Evolutionary conservation across 176 grass and related monocot genomes (phyloP).

Genomic region (Guadua angustifolia): DNA sequence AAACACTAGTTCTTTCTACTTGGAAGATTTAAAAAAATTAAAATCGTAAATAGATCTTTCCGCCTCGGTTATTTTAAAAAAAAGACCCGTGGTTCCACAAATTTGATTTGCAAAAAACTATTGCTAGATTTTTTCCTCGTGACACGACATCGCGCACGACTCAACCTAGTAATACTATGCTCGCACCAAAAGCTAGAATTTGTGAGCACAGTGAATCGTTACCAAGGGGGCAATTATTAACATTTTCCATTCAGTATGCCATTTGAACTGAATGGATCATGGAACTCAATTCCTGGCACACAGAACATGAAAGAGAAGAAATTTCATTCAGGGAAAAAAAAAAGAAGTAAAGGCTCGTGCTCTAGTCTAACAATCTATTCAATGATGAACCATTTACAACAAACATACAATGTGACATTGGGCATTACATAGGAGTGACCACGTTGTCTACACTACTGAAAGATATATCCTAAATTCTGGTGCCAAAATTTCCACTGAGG

Average conservation of each 20-base stretch:
- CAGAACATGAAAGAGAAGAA: slow-evolving; percentile 33
- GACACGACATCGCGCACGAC: too few relatives aligned
- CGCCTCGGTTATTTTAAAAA: too few relatives aligned
- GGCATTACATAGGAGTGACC: slow-evolving; percentile 48
- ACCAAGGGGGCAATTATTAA: background rate
- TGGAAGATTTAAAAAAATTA: too few relatives aligned
- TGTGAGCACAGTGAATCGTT: background rate
- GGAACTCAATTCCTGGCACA: slow-evolving; percentile 22
- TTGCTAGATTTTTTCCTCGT: too few relatives aligned
- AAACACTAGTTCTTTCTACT: too few relatives aligned
- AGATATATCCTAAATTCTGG: slow-evolving; percentile 58
- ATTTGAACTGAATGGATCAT: slow-evolving; percentile 38
- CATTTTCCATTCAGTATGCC: slow-evolving; percentile 37
- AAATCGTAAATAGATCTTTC: too few relatives aligned
- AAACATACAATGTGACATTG: slow-evolving; percentile 54
- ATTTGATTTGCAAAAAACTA: too few relatives aligned
- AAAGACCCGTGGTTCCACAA: too few relatives aligned
- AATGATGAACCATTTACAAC: slow-evolving; percentile 63
- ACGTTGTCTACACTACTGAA: slow-evolving; percentile 48
- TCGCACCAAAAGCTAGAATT: background rate
- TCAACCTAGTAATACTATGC: background rate
- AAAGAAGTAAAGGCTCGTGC: slow-evolving; percentile 33
- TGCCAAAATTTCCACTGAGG: slow-evolving; percentile 58
- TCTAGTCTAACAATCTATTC: slow-evolving; percentile 69
- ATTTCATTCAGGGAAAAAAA: slow-evolving; percentile 41